Evolutionary conservation across 352 stramenopile genomes (phyloP).

Genomic region (Pythium utonaiense): DNA sequence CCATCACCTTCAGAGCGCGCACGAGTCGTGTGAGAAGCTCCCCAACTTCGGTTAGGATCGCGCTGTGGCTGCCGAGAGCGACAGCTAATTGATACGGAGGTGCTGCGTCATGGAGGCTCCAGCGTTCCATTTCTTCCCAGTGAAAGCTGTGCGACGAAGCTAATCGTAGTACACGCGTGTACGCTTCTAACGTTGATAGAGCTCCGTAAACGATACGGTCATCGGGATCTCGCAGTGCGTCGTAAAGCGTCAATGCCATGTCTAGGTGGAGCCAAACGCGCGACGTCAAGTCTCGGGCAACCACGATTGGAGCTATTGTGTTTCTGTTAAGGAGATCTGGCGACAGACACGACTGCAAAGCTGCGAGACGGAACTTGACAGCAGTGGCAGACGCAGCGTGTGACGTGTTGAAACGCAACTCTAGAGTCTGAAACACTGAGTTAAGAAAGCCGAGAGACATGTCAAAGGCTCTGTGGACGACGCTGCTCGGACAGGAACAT

Average conservation of each 20-base stretch:
- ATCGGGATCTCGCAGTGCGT: conserved; percentile 34
- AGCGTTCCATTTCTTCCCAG: too few relatives aligned
- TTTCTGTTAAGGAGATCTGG: conserved; percentile 30
- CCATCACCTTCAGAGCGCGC: conserved; percentile 29
- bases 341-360: conserved; percentile 36
- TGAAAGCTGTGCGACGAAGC: background rate
- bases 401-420: conserved; percentile 43
- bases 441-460: conserved; percentile 15
- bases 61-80: background rate
- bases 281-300: conserved; percentile 22
- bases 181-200: conserved; percentile 37
- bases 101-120: conserved; percentile 1
- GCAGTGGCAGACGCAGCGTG: conserved; percentile 28
- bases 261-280: conserved; percentile 29
- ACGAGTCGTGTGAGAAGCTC: conserved; percentile 22
- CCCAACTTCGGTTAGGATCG: conserved; percentile 17
- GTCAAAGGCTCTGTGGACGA: background rate
- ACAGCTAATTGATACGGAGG: conserved; percentile 2
- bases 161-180: conserved; percentile 37
- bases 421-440: conserved; percentile 30
- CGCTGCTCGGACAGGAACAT: background rate
- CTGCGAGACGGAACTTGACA: conserved; percentile 38
- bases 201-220: conserved; percentile 31
- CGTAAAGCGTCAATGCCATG: conserved; percentile 24
- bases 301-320: conserved; percentile 22